Evolutionary conservation across 2,329 filamentous ascomycete species (phyloP).

Genomic region (Sarocladium brachiariae): DNA sequence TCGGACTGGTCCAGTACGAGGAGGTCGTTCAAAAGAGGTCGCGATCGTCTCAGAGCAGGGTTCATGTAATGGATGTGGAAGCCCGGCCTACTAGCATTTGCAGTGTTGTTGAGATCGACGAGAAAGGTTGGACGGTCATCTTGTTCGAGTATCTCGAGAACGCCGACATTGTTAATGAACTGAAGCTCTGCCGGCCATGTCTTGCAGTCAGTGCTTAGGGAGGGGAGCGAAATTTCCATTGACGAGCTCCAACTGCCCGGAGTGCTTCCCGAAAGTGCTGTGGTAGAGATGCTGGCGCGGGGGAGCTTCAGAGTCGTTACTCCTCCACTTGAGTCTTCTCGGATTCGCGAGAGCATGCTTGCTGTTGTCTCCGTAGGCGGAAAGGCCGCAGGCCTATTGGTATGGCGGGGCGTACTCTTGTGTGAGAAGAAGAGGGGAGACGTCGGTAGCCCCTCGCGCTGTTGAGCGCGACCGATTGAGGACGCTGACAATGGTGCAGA

Average conservation of each 20-base stretch:
- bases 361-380: constrained; percentile 33
- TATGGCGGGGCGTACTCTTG: constrained; percentile 29
- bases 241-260: constrained; percentile 47
- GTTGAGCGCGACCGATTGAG: constrained; percentile 13
- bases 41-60: constrained; percentile 30
- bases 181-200: constrained; percentile 8
- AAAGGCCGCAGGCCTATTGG: constrained; percentile 29
- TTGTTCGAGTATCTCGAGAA: constrained; percentile 67
- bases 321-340: constrained; percentile 33
- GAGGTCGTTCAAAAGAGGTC: constrained; percentile 26
- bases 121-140: constrained; percentile 73
- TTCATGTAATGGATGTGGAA: constrained; percentile 65
- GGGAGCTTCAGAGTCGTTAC: constrained; percentile 51
- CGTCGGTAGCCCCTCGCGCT: constrained; percentile 29
- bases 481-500: constrained; percentile 15
- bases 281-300: constrained; percentile 43
- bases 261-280: constrained; percentile 42
- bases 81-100: constrained; percentile 45
- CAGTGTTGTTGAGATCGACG: constrained; percentile 56
- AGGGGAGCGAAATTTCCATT: constrained; percentile 44
- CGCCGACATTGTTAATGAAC: constrained; percentile 38
- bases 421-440: constrained; percentile 49
- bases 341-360: constrained; percentile 40
- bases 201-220: constrained; percentile 41
- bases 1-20: constrained; percentile 44